These are phyloP conservation scores for Volvox reticuliferus DNA, from an alignment of 139 green algal species.

Conservation along the genomic window DNA sequence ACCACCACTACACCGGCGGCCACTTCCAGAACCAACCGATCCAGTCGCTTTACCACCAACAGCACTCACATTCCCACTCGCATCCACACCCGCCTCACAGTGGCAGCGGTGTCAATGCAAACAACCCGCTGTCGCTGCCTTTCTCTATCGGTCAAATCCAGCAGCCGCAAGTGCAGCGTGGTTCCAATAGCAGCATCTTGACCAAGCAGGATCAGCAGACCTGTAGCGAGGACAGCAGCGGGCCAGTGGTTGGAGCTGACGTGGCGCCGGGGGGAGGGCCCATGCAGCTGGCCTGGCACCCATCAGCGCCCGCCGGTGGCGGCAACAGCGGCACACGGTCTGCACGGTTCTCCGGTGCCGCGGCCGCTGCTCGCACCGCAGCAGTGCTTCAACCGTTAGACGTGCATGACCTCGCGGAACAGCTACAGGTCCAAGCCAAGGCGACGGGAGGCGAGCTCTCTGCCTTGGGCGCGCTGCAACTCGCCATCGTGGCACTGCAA, in stretches of 20 bases:
- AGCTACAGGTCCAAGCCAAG: background rate
- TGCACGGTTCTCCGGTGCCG: no score
- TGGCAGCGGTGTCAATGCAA: background rate
- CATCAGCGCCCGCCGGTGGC: background rate
- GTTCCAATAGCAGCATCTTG: background rate
- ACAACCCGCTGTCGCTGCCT: background rate
- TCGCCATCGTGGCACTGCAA: background rate
- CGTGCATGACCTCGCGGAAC: background rate
- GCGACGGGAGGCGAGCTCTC: background rate
- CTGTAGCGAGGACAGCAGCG: conserved; percentile 12
- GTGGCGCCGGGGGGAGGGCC: background rate
- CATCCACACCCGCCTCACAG: background rate
- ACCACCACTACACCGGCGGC: background rate
- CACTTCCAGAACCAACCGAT: background rate
- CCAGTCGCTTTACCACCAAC: background rate
- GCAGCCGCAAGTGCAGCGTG: background rate
- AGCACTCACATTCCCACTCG: background rate
- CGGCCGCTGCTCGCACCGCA: no score
- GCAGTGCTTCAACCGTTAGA: no score
- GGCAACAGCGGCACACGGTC: background rate
- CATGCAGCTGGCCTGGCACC: background rate
- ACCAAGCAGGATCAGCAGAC: conserved; percentile 2
- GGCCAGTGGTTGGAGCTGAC: background rate
- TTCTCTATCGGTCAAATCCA: background rate
- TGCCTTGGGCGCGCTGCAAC: background rate